Base-by-base conservation (phyloP, 2,329 filamentous ascomycete genomes). In the Aspergillus proliferans region DNA sequence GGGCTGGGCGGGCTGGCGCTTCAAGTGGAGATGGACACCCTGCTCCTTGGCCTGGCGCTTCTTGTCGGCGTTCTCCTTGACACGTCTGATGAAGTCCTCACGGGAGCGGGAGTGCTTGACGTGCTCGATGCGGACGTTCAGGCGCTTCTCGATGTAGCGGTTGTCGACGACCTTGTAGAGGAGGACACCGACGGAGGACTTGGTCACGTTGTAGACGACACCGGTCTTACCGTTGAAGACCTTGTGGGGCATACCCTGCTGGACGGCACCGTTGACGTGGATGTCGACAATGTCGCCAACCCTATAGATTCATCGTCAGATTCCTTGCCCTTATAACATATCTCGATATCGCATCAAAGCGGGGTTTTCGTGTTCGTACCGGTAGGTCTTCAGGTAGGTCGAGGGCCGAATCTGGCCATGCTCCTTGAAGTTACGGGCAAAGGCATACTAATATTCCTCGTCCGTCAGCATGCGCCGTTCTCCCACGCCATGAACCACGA, bases 101-200 rank as follows among this genome's bases (percentile, higher is more conserved):
- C 93, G 85, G 70, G 92, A 97, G 75, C 93, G 87, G 65, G 92
- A 97, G 73, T 88, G 87, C 71, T 79, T 78, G 78, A 98, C 83
- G 86, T 98, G 93, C 86, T 98, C 93, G 77, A 97, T 78, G 74
- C 93, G 89, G 79, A 98, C 82, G 85, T 95, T 97, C 82, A 98
- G 85, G 76, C 93, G 92, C 90, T 98, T 98, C 88, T 98, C 93
- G 75, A 98, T 83, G 85, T 96, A 98, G 71, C 92, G 88, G 86
- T 97, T 93, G 80, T 91, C 90, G 75, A 98, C 93, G 77, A 94
- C 89, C 85, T 95, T 96, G 87, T 95, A 92, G 79, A 98, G 88
- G 80, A 98, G 96, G 76, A 98, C 87, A 70, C 93, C 93, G 73
- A 98, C 90, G 61, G 93, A 88, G 68, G 84, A 87, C 85, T 96